Percentiles rank a stretch among this genome's conserved stretches.
These are phyloP conservation scores for Alternaria brassicicola DNA, from an alignment of 2,329 filamentous ascomycete genomes.

Conservation along the genomic window DNA sequence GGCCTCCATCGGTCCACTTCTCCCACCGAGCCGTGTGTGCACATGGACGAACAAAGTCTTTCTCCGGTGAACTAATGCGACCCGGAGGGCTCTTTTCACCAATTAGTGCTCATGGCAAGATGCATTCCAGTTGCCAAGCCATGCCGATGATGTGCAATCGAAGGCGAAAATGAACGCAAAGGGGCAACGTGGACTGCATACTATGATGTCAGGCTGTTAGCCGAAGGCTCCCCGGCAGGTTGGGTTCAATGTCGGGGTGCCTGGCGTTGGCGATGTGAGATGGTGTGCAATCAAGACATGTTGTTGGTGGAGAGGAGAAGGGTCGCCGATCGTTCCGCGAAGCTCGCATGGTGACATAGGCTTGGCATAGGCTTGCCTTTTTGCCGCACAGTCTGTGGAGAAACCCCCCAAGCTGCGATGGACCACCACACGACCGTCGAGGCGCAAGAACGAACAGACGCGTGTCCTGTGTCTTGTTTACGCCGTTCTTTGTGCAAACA, in stretches of 20 bases:
- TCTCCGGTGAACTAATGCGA: background rate
- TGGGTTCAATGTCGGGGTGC: conserved; percentile 14
- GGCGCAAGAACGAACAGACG: background rate
- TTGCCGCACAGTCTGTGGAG: too few relatives aligned
- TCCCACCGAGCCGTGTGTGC: conserved; percentile 4
- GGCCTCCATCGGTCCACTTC: conserved; percentile 10
- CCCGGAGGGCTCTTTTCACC: conserved; percentile 7
- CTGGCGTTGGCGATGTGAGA: conserved; percentile 12
- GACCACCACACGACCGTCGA: background rate
- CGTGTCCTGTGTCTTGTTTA: background rate
- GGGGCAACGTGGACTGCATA: conserved; percentile 9
- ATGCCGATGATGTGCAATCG: conserved; percentile 9
- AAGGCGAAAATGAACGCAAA: conserved; percentile 19
- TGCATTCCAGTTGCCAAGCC: conserved; percentile 7
- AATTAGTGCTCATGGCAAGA: conserved; percentile 12
- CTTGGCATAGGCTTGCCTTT: conserved; percentile 5
- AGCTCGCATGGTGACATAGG: conserved; percentile 5
- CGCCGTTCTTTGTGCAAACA: background rate
- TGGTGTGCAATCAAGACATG: conserved; percentile 18
- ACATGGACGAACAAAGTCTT: conserved; percentile 15
- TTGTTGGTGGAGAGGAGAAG: conserved; percentile 19
- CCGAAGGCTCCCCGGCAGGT: conserved; percentile 5
- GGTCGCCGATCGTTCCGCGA: conserved; percentile 15
- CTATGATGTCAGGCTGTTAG: conserved; percentile 25
- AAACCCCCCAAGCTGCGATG: background rate